Conservation (phyloP, 2,329 filamentous ascomycete species). For the Neopestalotiopsis sp. region DNA sequence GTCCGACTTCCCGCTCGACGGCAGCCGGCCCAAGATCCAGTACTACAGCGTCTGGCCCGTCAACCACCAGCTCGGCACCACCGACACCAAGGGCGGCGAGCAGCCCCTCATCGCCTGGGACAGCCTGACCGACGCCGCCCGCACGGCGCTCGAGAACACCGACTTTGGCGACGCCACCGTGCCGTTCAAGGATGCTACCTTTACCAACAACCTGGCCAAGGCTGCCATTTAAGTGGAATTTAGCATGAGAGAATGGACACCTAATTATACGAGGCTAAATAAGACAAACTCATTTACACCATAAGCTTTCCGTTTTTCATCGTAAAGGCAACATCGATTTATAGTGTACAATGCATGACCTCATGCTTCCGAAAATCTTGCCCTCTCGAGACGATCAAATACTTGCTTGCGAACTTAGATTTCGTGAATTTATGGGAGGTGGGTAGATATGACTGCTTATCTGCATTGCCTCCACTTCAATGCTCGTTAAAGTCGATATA, state of each 20-base stretch:
- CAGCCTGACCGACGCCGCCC: slow-evolving; percentile 37
- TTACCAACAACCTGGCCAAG: slow-evolving; percentile 27
- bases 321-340: no score
- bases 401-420: no score
- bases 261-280: neutral
- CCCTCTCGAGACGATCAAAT: no score
- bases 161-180: slow-evolving; percentile 47
- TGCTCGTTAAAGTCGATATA: no score
- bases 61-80: slow-evolving; percentile 44
- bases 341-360: no score
- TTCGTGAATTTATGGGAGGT: no score
- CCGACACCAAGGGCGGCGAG: slow-evolving; percentile 38
- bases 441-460: no score
- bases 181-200: slow-evolving; percentile 41
- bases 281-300: neutral
- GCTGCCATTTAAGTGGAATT: slow-evolving; percentile 17
- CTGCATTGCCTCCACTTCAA: no score
- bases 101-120: slow-evolving; percentile 49
- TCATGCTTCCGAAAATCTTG: no score
- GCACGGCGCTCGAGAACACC: slow-evolving; percentile 39
- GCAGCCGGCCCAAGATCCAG: slow-evolving; percentile 35
- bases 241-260: neutral
- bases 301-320: neutral
- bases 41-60: slow-evolving; percentile 38
- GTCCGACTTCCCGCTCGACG: slow-evolving; percentile 30